These are phyloP conservation scores for Lathyrus aphaca DNA, from an alignment of 306 rosid species.

Conservation along the genomic window DNA sequence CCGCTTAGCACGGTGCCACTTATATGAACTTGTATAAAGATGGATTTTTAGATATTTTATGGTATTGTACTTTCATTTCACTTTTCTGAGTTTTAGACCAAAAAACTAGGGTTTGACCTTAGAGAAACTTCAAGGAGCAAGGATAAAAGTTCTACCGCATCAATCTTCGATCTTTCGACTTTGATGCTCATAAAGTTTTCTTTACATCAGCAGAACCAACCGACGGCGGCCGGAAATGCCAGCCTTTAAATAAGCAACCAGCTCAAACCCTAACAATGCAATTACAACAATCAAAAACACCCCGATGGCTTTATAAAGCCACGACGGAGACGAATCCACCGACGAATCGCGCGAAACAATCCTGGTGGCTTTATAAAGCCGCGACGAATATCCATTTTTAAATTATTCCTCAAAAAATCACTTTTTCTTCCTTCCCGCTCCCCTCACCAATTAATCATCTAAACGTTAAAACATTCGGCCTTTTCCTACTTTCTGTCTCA, in stretches of 20 bases:
- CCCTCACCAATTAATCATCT: conserved; percentile 15
- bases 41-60: too few species aligned
- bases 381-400: neutral
- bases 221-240: conserved; percentile 89
- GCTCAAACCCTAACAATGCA: conserved; percentile 65
- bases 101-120: too few species aligned
- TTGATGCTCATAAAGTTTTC: too few species aligned
- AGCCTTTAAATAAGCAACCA: conserved; percentile 85
- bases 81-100: too few species aligned
- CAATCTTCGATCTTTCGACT: too few species aligned
- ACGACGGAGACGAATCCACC: conserved; percentile 62
- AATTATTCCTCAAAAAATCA: neutral
- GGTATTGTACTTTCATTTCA: too few species aligned
- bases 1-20: too few species aligned
- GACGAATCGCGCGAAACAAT: conserved; percentile 35
- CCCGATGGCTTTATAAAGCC: conserved; percentile 74
- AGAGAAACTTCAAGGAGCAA: too few species aligned
- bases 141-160: too few species aligned
- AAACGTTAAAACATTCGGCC: conserved; percentile 14
- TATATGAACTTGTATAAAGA: too few species aligned
- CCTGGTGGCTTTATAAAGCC: too few species aligned
- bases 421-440: neutral
- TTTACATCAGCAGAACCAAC: conserved; percentile 75
- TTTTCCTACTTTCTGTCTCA: neutral
- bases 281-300: conserved; percentile 64